Evolutionary conservation across 2,329 filamentous ascomycete species (phyloP).

Genomic region (Ceratocystis eucalypticola): DNA sequence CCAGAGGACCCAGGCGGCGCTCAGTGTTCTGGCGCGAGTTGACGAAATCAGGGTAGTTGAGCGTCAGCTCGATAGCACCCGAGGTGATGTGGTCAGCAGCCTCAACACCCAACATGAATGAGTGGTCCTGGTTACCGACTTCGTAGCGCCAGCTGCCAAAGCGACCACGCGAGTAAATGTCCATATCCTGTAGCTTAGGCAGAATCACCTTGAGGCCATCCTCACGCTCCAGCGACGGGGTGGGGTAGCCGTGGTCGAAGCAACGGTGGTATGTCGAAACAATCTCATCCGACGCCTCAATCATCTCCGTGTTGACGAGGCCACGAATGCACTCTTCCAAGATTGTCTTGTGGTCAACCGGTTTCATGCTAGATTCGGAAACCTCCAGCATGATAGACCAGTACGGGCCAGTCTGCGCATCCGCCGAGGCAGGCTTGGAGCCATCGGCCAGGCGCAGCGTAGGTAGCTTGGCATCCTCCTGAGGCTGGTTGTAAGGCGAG

Average conservation of each 20-base stretch:
- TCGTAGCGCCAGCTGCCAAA: constrained; percentile 99
- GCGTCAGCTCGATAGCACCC: constrained; percentile 77
- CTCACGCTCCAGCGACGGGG: constrained; percentile 86
- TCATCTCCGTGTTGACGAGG: constrained; percentile 95
- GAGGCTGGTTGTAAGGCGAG: constrained; percentile 94
- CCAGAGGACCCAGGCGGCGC: constrained; percentile 35
- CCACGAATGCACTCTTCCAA: constrained; percentile 88
- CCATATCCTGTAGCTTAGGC: constrained; percentile 79
- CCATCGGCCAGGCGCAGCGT: constrained; percentile 79
- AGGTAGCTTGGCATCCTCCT: constrained; percentile 66
- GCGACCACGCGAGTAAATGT: constrained; percentile 87
- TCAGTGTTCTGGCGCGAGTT: constrained; percentile 60
- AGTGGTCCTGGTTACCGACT: constrained; percentile 92
- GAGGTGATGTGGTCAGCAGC: constrained; percentile 82
- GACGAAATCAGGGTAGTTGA: constrained; percentile 96
- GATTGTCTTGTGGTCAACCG: constrained; percentile 72
- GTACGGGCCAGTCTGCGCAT: constrained; percentile 80
- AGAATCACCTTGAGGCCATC: constrained; percentile 85
- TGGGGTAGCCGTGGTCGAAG: constrained; percentile 98
- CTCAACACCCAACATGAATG: constrained; percentile 93
- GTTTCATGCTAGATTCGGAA: constrained; percentile 90
- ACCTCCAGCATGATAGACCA: constrained; percentile 99
- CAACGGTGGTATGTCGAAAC: constrained; percentile 96
- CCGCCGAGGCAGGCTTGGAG: constrained; percentile 58
- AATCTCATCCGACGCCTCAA: constrained; percentile 80